Base-by-base conservation (phyloP, 2,329 filamentous ascomycete genomes). In the Teratosphaeria gauchensis region DNA sequence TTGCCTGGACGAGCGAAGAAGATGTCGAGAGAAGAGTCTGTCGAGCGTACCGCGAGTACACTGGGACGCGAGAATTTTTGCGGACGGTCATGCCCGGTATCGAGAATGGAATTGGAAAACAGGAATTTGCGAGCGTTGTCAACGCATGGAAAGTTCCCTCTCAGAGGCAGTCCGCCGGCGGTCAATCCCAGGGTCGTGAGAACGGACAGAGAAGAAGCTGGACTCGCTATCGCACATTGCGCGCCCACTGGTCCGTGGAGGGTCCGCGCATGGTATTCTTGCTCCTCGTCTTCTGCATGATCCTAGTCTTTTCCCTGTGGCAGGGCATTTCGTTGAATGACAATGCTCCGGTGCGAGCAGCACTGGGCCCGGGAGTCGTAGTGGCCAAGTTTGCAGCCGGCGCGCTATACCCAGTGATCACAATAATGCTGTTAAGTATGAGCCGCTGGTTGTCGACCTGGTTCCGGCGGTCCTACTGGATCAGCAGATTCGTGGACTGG, bases 391-490 rank as follows among this genome's bases (percentile, higher is more conserved):
- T 78, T 0, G 78, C 73, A 51, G 80, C 81, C 9, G 82, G 82
- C 3, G 77, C 78, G 0, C 64, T 84, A 1, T 84, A 83, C 54
- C 80, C 81, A 19, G 83, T 80, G 1, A 76, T 84, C 58, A 83
- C 83, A 70, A 83, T 84, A 63, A 72, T 84, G 58, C 73, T 84
- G 6, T 70, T 84, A 4, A 82, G 79, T 64, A 84, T 84, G 81
- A 82, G 79, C 14, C 72, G 82, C 31, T 82, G 80, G 70, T 75
- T 82, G 21, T 77, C 81, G 1, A 84, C 81, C 0, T 78, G 77
- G 57, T 66, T 82, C 46, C 75, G 81, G 16, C 71, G 77, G n/a
- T 80, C 75, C 11, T 80, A 80, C 61, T 72, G 75, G 56, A 70
- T 83, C 59, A 81, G 78, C 2, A 74, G 79, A 0, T 80, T 84